Conservation (phyloP, 164 flowering plant species). For the Umbilicus rupestris region DNA sequence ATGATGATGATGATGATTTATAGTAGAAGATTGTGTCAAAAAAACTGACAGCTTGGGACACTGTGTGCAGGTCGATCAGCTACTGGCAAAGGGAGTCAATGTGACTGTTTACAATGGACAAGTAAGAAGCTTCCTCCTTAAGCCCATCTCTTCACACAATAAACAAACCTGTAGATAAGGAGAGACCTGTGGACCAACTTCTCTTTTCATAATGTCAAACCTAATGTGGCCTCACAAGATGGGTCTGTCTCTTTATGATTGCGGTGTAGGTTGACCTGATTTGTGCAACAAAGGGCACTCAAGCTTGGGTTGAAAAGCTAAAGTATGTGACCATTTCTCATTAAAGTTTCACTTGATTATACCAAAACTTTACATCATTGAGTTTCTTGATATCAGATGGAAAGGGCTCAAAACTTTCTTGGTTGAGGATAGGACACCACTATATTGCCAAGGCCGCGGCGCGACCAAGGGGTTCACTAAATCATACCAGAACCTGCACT, state of each 20-base stretch:
- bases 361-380: too few species aligned
- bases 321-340: constrained; percentile 31
- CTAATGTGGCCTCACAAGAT: neutral
- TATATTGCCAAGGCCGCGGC: constrained; percentile 28
- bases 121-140: constrained; percentile 22
- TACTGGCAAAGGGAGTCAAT: constrained; percentile 64
- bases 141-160: too few species aligned
- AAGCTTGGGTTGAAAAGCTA: constrained; percentile 87
- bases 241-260: neutral
- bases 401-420: constrained; percentile 37
- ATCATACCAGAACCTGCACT: constrained; percentile 57
- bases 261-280: constrained; percentile 70
- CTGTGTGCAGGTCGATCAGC: constrained; percentile 58
- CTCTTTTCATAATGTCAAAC: constrained; percentile 1
- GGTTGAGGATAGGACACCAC: constrained; percentile 31
- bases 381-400: constrained; percentile 34
- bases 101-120: constrained; percentile 84
- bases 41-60: neutral
- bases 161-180: neutral
- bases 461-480: constrained; percentile 47
- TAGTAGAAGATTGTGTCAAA: neutral
- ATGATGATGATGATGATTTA: too few species aligned
- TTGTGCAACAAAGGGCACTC: constrained; percentile 76
- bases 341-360: neutral
- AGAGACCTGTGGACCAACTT: neutral